Conservation (phyloP, 345 rosid genomes). For the Heritiera fomes region DNA sequence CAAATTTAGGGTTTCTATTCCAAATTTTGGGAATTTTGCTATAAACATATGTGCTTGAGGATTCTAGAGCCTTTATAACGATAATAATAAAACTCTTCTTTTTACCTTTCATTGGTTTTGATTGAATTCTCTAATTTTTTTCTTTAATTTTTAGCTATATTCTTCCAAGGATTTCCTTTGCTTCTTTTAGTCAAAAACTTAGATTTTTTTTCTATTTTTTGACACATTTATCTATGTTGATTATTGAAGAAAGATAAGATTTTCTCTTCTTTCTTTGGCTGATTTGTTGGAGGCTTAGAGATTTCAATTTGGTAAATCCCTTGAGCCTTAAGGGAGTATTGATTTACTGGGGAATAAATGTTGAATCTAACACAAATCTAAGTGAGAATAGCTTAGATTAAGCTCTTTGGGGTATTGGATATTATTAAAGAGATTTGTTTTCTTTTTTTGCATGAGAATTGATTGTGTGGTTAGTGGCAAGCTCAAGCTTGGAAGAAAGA, state of each 20-base stretch:
- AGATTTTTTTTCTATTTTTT: not conserved
- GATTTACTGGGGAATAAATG: slow-evolving; percentile 17
- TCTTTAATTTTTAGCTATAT: no score
- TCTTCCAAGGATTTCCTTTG: not conserved
- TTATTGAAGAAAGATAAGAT: slow-evolving; percentile 5
- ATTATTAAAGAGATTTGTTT: not conserved
- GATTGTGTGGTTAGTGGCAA: slow-evolving; percentile 58
- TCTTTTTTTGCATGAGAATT: slow-evolving; percentile 31
- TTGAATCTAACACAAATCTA: slow-evolving; percentile 25
- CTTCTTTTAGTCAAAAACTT: slow-evolving; percentile 7
- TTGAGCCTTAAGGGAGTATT: slow-evolving; percentile 6
- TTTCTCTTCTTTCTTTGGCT: not conserved
- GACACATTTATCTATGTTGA: not conserved
- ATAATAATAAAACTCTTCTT: no score
- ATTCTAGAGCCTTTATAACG: slow-evolving; percentile 10
- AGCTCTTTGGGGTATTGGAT: slow-evolving; percentile 1
- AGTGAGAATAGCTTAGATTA: slow-evolving; percentile 14
- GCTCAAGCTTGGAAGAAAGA: slow-evolving; percentile 72
- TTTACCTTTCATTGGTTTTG: no score
- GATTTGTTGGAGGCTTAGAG: not conserved
- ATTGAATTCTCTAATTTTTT: no score
- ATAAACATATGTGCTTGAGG: slow-evolving; percentile 12
- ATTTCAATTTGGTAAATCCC: slow-evolving; percentile 31
- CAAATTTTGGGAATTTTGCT: slow-evolving; percentile 16
- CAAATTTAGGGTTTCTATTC: slow-evolving; percentile 25